A percentile compares a stretch with the other conserved stretches of the same genome.
phyloP scores from a whole-genome alignment of 2,329 filamentous ascomycete genomes.

The Furcasterigmium furcatum region DNA sequence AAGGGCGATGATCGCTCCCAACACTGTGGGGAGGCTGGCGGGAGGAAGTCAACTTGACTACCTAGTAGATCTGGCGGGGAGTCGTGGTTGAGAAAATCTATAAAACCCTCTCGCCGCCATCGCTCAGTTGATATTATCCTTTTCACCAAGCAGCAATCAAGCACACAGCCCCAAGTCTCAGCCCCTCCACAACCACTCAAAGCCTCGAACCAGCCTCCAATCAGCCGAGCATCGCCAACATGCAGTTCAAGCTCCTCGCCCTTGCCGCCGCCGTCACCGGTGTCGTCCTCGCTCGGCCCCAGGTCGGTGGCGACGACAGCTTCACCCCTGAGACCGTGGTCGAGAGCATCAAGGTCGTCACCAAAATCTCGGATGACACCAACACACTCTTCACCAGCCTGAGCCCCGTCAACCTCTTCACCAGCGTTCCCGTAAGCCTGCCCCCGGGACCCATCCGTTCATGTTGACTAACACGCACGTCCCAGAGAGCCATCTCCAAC shows the following conservation, averaged over 20 bases:
- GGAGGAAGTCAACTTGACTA: no score
- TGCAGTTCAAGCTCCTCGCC: constrained; percentile 2
- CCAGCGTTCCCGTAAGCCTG: not conserved
- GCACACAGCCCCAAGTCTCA: no score
- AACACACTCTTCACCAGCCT: not conserved
- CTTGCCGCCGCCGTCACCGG: not conserved
- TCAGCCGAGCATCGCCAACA: no score
- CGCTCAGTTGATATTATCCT: no score
- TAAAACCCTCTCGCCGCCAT: no score
- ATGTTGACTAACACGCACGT: not conserved
- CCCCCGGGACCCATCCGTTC: not conserved
- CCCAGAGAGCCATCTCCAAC: not conserved
- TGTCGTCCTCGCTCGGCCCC: not conserved
- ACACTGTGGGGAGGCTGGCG: no score
- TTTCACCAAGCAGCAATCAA: no score
- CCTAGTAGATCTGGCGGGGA: no score
- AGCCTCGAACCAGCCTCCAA: no score
- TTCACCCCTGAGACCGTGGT: not conserved
- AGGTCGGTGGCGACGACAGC: not conserved
- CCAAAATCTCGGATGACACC: not conserved
- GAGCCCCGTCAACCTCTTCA: not conserved
- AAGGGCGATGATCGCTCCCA: no score
- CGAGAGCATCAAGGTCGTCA: not conserved
- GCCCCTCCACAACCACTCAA: no score
- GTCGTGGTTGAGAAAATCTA: no score